Evolutionary conservation across 768 basidiomycete species (phyloP).

Genomic region (Calocybe cyanea): DNA sequence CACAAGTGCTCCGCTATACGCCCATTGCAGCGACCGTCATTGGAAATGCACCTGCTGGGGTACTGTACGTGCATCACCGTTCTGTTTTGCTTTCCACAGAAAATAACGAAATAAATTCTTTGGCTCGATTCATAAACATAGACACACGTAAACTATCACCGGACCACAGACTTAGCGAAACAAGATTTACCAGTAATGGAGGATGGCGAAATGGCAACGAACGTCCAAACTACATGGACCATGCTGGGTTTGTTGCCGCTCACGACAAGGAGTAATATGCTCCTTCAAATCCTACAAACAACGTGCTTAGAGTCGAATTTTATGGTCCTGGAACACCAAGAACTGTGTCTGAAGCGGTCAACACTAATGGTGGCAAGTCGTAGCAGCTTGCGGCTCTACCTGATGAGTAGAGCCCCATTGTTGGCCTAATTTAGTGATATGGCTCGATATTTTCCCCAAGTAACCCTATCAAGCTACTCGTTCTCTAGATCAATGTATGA

Average conservation of each 20-base stretch:
- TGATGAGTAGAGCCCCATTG: neutral
- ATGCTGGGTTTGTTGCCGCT: neutral
- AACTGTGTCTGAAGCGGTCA: neutral
- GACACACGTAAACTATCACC: neutral
- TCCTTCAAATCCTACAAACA: neutral
- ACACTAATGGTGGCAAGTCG: neutral
- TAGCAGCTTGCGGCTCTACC: neutral
- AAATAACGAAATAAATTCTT: too few relatives aligned
- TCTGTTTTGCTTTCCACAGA: too few relatives aligned
- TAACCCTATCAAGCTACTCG: too few relatives aligned
- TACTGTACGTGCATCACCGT: neutral
- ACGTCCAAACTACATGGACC: neutral
- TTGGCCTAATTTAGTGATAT: too few relatives aligned
- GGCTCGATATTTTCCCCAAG: too few relatives aligned
- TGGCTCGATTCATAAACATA: too few relatives aligned
- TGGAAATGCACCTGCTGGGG: neutral
- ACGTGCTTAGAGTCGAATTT: neutral
- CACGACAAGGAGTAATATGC: neutral
- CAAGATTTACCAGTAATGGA: neutral
- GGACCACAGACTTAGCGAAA: neutral
- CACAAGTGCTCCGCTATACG: neutral
- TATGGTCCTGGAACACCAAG: neutral
- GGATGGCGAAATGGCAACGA: neutral
- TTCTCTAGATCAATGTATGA: too few relatives aligned
- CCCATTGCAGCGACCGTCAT: neutral